These are phyloP conservation scores for Cytospora piceae DNA, from an alignment of 2,329 filamentous ascomycete genomes.

Conservation along the genomic window DNA sequence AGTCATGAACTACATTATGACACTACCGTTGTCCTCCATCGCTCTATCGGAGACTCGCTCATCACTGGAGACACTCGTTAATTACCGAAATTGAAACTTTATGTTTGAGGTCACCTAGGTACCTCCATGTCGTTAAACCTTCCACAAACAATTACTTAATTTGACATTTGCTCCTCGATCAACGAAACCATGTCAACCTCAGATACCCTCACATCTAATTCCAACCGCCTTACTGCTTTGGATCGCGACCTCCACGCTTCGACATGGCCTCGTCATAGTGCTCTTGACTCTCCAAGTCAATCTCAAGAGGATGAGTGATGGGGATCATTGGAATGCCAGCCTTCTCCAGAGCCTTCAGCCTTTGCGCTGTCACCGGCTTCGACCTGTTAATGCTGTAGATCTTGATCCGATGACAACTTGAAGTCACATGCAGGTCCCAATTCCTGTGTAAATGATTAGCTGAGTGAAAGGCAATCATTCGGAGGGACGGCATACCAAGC, in stretches of 20 bases:
- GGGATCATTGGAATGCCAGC: slow-evolving; percentile 52
- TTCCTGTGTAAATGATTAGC: slow-evolving; percentile 46
- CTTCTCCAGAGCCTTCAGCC: slow-evolving; percentile 56
- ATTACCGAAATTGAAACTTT: background rate
- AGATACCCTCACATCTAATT: background rate
- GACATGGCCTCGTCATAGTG: background rate
- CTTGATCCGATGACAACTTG: slow-evolving; percentile 62
- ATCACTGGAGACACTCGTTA: background rate
- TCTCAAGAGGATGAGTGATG: slow-evolving; percentile 56
- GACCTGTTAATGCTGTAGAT: slow-evolving; percentile 65
- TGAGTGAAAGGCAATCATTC: too few species aligned
- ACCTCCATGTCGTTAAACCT: background rate
- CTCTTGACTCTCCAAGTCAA: slow-evolving; percentile 53
- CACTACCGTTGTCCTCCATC: background rate
- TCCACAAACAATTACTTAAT: background rate
- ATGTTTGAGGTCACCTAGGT: background rate
- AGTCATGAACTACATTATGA: too few species aligned
- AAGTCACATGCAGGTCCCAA: slow-evolving; percentile 69
- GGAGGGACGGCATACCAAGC: slow-evolving; percentile 47
- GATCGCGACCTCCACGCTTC: background rate
- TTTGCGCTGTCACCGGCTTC: slow-evolving; percentile 49
- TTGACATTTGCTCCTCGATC: background rate
- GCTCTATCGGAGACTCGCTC: background rate
- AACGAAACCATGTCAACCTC: background rate
- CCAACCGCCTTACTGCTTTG: background rate